These are phyloP conservation scores for Ramaria rubella DNA, from an alignment of 768 basidiomycete genomes.

Conservation along the genomic window DNA sequence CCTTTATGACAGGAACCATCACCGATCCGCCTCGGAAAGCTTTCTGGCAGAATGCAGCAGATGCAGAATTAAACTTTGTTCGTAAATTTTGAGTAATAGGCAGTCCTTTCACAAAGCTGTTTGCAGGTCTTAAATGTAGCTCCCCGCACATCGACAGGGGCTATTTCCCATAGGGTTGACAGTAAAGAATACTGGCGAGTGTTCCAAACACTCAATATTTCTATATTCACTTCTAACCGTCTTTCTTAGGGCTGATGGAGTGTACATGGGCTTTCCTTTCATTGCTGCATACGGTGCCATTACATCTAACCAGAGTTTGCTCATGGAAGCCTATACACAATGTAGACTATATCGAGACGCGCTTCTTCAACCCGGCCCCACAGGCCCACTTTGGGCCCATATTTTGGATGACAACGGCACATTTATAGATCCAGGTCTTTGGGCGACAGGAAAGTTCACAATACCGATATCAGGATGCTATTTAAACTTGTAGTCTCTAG, in stretches of 20 bases:
- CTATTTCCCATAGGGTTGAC: conserved; percentile 35
- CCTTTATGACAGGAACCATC: conserved; percentile 8
- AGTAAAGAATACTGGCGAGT: conserved; percentile 27
- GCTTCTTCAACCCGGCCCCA: conserved; percentile 25
- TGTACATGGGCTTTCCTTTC: conserved; percentile 41
- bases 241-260: conserved; percentile 28
- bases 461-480: background rate
- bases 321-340: conserved; percentile 35
- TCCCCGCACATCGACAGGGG: conserved; percentile 30
- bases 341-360: conserved; percentile 34
- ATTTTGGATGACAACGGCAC: conserved; percentile 23
- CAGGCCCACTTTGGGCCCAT: conserved; percentile 33
- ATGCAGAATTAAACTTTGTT: conserved; percentile 21
- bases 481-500: conserved; percentile 4
- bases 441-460: conserved; percentile 28
- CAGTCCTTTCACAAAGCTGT: no score
- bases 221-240: conserved; percentile 1
- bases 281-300: conserved; percentile 36
- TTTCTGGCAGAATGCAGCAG: conserved; percentile 20
- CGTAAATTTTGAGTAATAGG: background rate
- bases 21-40: conserved; percentile 14
- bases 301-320: conserved; percentile 29
- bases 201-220: conserved; percentile 2
- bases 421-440: conserved; percentile 22
- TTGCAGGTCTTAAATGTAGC: conserved; percentile 21